Base-by-base conservation (phyloP, 768 basidiomycete species). In the Rhizopogon vesiculosus region DNA sequence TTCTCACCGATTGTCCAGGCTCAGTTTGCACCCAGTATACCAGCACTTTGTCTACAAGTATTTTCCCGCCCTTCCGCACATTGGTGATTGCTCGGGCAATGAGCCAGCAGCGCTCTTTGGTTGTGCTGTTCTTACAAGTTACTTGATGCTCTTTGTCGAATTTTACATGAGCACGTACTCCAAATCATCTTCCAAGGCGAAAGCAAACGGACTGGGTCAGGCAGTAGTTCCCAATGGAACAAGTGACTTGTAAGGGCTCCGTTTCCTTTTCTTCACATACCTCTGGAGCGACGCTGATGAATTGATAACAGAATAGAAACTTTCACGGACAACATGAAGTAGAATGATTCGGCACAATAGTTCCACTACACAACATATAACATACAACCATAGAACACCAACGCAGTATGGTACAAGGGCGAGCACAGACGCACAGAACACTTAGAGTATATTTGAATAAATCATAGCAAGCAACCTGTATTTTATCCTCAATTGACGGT, bases 41-140 rank as follows among this genome's bases (percentile, higher is more conserved):
- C 67, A 67, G 41, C 67, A 67, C 35, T 54, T 57, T 16, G 62
- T 54, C 31, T 64, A 66, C 61, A 69, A 56, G 5, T 67, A 69
- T 33, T 64, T 57, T 40, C 59, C 66, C 10, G 15, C 31, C 31
- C 45, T 66, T 53, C 66, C 66, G 4, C 67, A 67, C 33, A 31
- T 67, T 5, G 65, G 67, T 5, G 57, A 69, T 39, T 69, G 66
- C 4, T 60, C 60, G 13, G 67, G 66, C 10, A 67, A 66, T 13
- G 18, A 41, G 25, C 56, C 16, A 12, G 54, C 48, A 7, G 65
- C 65, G 12, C 8, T 64, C 9, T 62, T 69, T 28, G 53, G 25
- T 15, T 10, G 31, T 19, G 28, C 56, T 31, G 54, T 69, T 5
- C 41, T 69, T 54, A 35, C 45, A 12, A 57, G 56, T 41, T 69